Evolutionary conservation across 108 stramenopile species (phyloP), one percentile per base, ranked within the genome.

Genomic region (Conticribra weissflogii): DNA sequence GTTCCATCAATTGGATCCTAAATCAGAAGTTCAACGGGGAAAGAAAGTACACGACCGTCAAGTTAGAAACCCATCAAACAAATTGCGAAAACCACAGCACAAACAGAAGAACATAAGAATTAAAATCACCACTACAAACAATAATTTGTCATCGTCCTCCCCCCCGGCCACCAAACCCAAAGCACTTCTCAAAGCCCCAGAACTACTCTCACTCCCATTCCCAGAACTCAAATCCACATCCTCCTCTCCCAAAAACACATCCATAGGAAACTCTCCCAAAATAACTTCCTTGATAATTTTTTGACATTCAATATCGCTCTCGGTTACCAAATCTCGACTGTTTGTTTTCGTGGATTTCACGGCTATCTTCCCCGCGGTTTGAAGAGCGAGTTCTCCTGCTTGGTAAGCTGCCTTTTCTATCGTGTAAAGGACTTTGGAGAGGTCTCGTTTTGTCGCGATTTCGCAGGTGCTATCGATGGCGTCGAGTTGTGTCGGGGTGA

Each of bases 161-260:
- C 22, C 31, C 0, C 36, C 29, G 0, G 7, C 61, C 19, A 14
- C 34, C 1, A 24, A 24, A 27, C 53, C 65, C 34, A 90, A 55
- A 32, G 65, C 83, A 8, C 58, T 32, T 33, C 59, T 61, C 32
- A 86, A 68, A 30, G 82, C 87, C 31, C 73, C 76, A 12, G 85
- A 57, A 59, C 84, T 88, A 14, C 82, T 81, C 12, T 61, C 74
- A 29, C 79, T 83, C 16, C 81, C 73, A 21, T 41, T 32, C 23
- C 36, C 12, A 52, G 21, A 15, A 33, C 47, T n/a, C 15, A 59
- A 48, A 51, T 54, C 59, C 2, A 89, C 83, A 63, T 85, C 82
- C 63, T 93, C 91, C 61, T 93, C 91, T 33, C 91, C 88, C 52
- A 89, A 51, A 71, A 93, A 93, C 45, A 55, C 63, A 61, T 89